A percentile compares a stretch with the other conserved stretches of the same genome.
Conservation (phyloP, 2,329 filamentous ascomycete genomes). For the Clarireedia homoeocarpa region DNA sequence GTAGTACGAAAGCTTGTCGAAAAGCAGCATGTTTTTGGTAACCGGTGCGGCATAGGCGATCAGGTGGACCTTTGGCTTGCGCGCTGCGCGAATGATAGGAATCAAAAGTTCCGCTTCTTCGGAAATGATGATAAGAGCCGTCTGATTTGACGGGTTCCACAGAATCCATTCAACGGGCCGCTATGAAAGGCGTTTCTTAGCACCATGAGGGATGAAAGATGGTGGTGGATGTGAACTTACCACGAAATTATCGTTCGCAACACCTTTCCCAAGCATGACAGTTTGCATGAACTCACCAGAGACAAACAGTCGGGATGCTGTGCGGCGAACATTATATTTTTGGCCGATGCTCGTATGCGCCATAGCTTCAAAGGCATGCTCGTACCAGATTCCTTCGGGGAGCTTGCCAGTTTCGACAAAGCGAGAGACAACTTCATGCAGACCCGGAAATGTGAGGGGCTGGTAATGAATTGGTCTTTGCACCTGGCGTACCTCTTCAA, state of each 20-base stretch:
- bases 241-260: conserved; percentile 33
- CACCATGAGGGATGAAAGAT: neutral
- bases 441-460: conserved; percentile 35
- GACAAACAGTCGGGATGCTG: conserved; percentile 31
- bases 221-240: conserved; percentile 15
- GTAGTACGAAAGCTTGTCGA: conserved; percentile 47
- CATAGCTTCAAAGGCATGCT: conserved; percentile 37
- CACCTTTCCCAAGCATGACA: conserved; percentile 28
- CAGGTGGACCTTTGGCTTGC: conserved; percentile 34
- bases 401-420: conserved; percentile 41
- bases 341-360: conserved; percentile 31
- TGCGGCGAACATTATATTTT: conserved; percentile 27
- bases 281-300: conserved; percentile 43
- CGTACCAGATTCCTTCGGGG: conserved; percentile 26
- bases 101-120: conserved; percentile 55
- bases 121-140: conserved; percentile 49
- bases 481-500: conserved; percentile 38
- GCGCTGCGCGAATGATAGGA: conserved; percentile 30
- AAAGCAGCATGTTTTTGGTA: conserved; percentile 51
- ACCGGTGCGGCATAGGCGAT: conserved; percentile 52
- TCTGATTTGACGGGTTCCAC: conserved; percentile 40
- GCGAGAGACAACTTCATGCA: conserved; percentile 38
- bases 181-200: conserved; percentile 13
- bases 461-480: conserved; percentile 34
- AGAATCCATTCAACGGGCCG: conserved; percentile 54